phyloP scores from a whole-genome alignment of 257 asterid species.

The Scutellaria galericulata region DNA sequence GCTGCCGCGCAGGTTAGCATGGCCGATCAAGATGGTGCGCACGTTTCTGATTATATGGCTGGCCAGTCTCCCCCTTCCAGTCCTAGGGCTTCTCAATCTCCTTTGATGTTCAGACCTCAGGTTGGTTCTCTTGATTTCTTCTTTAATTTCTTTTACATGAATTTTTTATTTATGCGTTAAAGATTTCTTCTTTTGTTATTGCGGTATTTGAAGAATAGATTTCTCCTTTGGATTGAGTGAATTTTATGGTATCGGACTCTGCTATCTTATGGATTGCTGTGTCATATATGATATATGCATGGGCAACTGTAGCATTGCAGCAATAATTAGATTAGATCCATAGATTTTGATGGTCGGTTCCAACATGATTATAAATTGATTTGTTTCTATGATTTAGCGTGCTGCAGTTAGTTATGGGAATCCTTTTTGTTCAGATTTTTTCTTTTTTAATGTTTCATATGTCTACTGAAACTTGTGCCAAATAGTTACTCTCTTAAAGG shows the following conservation, averaged over 20 bases:
- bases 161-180: neutral
- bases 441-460: neutral
- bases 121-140: slow-evolving; percentile 41
- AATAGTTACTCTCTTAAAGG: slow-evolving; percentile 13
- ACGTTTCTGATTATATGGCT: slow-evolving; percentile 55
- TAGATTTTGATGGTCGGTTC: slow-evolving; percentile 39
- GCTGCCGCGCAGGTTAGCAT: slow-evolving; percentile 52
- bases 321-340: slow-evolving; percentile 50
- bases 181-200: slow-evolving; percentile 28
- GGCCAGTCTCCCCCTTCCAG: slow-evolving; percentile 92
- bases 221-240: slow-evolving; percentile 26
- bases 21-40: slow-evolving; percentile 52
- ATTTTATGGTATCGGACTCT: slow-evolving; percentile 26
- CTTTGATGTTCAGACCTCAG: slow-evolving; percentile 92
- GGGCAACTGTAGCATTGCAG: slow-evolving; percentile 31
- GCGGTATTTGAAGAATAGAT: slow-evolving; percentile 29
- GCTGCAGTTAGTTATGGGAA: slow-evolving; percentile 1
- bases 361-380: slow-evolving; percentile 14
- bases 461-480: slow-evolving; percentile 19
- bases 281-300: slow-evolving; percentile 33
- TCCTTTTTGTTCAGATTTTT: neutral
- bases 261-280: slow-evolving; percentile 28
- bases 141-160: neutral
- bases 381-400: slow-evolving; percentile 24
- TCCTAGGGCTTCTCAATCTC: slow-evolving; percentile 89